phyloP scores from a whole-genome alignment of 208 protist genomes.

The Acanthamoeba triangularis region DNA sequence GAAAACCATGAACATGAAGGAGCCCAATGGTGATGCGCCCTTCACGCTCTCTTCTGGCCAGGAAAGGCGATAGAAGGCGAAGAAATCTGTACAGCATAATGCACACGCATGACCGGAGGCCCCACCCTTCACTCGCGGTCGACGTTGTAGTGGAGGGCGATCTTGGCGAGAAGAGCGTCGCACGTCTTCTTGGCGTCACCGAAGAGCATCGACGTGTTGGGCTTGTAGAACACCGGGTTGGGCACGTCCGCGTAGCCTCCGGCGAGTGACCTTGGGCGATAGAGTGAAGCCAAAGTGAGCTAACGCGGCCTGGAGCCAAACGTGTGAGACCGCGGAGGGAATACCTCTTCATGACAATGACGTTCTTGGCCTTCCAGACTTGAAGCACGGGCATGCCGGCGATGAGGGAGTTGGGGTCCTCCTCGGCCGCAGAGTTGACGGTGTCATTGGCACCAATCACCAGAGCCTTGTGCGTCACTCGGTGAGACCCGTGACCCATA shows the following conservation, averaged over 20 bases:
- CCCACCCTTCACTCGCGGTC: not conserved
- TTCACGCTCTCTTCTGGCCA: too few relatives aligned
- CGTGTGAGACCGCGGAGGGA: not conserved
- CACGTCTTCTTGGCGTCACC: slow-evolving; percentile 92
- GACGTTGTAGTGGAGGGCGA: slow-evolving; percentile 51
- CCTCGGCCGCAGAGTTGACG: slow-evolving; percentile 93
- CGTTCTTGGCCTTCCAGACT: slow-evolving; percentile 93
- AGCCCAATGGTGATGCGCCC: too few relatives aligned
- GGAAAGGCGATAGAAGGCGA: too few relatives aligned
- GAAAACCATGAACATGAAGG: not conserved
- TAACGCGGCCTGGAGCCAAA: not conserved
- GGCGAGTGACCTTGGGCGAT: slow-evolving; percentile 47
- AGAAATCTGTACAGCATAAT: not conserved
- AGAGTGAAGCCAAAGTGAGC: slow-evolving; percentile 60
- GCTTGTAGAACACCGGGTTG: slow-evolving; percentile 95
- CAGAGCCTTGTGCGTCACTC: not conserved
- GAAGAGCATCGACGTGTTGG: slow-evolving; percentile 94
- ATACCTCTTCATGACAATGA: slow-evolving; percentile 94
- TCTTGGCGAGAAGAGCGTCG: slow-evolving; percentile 84
- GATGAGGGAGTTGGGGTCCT: slow-evolving; percentile 93
- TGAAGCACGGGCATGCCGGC: slow-evolving; percentile 95
- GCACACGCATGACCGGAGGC: not conserved
- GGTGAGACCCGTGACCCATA: not conserved
- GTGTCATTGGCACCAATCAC: slow-evolving; percentile 95
- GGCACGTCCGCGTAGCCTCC: slow-evolving; percentile 82